Base-by-base conservation (phyloP, 148 eudicot genomes). In the Vaccinium macrocarpon region DNA sequence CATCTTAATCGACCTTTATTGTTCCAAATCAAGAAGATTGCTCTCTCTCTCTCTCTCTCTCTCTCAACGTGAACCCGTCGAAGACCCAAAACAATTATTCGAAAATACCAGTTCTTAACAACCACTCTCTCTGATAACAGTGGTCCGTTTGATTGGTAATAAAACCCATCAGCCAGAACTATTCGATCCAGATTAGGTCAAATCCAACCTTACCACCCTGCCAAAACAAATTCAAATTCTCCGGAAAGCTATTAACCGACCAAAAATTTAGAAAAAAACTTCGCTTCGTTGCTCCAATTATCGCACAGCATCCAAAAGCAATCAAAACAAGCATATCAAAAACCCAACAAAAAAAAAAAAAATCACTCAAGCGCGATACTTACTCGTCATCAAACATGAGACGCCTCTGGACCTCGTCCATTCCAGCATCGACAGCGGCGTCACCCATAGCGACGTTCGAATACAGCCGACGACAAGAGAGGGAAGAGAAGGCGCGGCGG, bases 351-450 rank as follows among this genome's bases (percentile, higher is more conserved):
- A 56, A 56, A 13, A 56, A 56, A 15, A 15, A 16, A 16, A 16
- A 56, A 56, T 0, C 1, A 56, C 1, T 8, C 1, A 6, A 16
- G 1, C 0, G 1, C 23, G 64, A 32, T 2, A 92, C 98, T 80
- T 32, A 94, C 98, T 94, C 95, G 89, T 94, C 98, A 6, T 94
- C 96, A 75, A 93, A 94, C 98, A 94, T 93, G 87, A 94, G 98
- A n/a, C 90, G 90, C 11, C 95, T 73, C 89, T 94, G 98, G 10
- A 94, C 98, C 83, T 95, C 96, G 76, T 94, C 98, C 98, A 94
- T 94, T 86, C 88, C 80, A 35, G 92, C 86, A 84, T 92, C 98
- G 64, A 82, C 85, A 62, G 86, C 77, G 4, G 82, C 80, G 56
- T 88, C 91, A 57, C 86, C 92, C 94, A 92, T 91, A 11, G 83